Evolutionary conservation across 192 early-diverging fungal species (phyloP).

Genomic region (Polychytrium aggregatum): DNA sequence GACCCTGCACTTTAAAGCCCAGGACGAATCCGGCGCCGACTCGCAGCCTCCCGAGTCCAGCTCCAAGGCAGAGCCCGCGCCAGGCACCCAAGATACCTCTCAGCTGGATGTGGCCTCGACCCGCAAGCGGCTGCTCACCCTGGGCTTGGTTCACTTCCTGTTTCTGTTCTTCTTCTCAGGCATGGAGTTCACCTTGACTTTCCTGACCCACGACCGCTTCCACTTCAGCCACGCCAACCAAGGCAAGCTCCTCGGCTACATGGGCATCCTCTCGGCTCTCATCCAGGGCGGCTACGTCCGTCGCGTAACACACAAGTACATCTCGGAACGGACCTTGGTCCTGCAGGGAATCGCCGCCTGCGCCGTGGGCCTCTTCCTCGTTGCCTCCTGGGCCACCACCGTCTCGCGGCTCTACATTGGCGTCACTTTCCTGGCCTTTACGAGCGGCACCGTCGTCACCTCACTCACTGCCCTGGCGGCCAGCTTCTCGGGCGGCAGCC

Average conservation of each 20-base stretch:
- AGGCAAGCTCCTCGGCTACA: constrained; percentile 71
- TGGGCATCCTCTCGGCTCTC: constrained; percentile 76
- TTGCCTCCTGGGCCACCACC: constrained; percentile 36
- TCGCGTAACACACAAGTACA: constrained; percentile 48
- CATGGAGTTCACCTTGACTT: constrained; percentile 98
- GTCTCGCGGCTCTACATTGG: constrained; percentile 49
- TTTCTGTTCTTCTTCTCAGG: constrained; percentile 91
- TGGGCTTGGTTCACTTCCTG: constrained; percentile 69
- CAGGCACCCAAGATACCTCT: neutral
- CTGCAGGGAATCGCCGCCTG: constrained; percentile 69
- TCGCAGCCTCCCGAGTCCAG: constrained; percentile 1
- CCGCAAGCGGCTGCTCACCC: constrained; percentile 10
- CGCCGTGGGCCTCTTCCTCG: constrained; percentile 46
- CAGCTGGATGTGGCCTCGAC: neutral
- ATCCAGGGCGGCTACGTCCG: constrained; percentile 92
- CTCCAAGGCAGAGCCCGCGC: constrained; percentile 3
- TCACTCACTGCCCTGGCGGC: constrained; percentile 66
- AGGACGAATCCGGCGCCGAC: neutral
- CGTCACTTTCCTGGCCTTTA: constrained; percentile 75
- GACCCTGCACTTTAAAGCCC: constrained; percentile 35
- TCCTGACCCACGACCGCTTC: constrained; percentile 88
- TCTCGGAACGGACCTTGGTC: constrained; percentile 57
- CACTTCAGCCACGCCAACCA: constrained; percentile 77
- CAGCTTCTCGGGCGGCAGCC: constrained; percentile 20
- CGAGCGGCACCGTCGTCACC: constrained; percentile 91